Evolutionary conservation across 1,284 basidiomycete genomes (phyloP).

Genomic region (Tremellales sp.): DNA sequence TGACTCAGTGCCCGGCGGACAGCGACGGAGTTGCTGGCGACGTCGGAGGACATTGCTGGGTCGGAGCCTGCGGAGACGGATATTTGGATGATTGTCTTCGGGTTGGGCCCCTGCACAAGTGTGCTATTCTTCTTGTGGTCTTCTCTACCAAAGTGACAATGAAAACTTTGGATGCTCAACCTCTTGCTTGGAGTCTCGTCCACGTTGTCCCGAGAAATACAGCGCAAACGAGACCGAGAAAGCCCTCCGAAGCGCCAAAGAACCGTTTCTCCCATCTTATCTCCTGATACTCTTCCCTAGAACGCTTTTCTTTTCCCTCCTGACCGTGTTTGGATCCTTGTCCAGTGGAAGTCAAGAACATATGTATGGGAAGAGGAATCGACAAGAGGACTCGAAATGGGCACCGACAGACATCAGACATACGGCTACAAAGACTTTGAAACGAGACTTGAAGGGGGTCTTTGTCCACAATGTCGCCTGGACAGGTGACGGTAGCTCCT

Average conservation of each 20-base stretch:
- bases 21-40: too few species aligned
- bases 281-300: slow-evolving; percentile 37
- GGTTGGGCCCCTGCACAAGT: too few species aligned
- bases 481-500: slow-evolving; percentile 10
- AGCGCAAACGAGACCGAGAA: slow-evolving; percentile 61
- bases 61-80: too few species aligned
- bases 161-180: too few species aligned
- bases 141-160: too few species aligned
- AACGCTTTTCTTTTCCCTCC: slow-evolving; percentile 15
- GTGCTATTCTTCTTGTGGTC: too few species aligned
- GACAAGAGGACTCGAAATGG: slow-evolving; percentile 71
- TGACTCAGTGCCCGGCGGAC: too few species aligned
- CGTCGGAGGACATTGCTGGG: too few species aligned
- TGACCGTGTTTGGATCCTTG: background rate
- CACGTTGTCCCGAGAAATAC: slow-evolving; percentile 61
- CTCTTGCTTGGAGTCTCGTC: slow-evolving; percentile 12
- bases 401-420: slow-evolving; percentile 69
- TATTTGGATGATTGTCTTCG: too few species aligned
- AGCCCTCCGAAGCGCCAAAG: slow-evolving; percentile 49
- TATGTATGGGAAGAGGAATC: background rate
- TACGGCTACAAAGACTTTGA: slow-evolving; percentile 64
- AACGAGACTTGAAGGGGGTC: background rate
- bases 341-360: background rate
- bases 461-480: background rate
- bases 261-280: slow-evolving; percentile 56